A percentile compares a stretch with the other conserved stretches of the same genome.
phyloP scores from a whole-genome alignment of 345 rosid genomes.

The Brassica rapa region DNA sequence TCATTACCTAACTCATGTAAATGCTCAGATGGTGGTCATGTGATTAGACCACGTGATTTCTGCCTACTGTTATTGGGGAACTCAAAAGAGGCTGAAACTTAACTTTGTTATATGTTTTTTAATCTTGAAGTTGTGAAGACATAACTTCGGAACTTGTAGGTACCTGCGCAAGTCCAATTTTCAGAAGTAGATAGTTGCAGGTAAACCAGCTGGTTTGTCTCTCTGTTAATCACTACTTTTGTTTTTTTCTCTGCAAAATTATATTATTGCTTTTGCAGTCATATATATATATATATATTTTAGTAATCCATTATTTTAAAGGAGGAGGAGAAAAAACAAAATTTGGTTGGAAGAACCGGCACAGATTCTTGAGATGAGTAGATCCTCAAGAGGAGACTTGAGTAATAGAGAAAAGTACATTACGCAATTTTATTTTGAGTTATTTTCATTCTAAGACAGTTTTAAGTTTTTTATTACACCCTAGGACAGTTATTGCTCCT shows the following conservation, averaged over 20 bases:
- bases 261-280: not conserved
- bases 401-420: not conserved
- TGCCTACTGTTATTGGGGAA: slow-evolving; percentile 40
- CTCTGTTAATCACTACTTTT: slow-evolving; percentile 17
- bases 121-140: slow-evolving; percentile 1
- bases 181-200: slow-evolving; percentile 30
- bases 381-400: slow-evolving; percentile 13
- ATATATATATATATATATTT: not conserved
- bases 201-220: slow-evolving; percentile 42
- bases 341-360: slow-evolving; percentile 21
- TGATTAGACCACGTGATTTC: slow-evolving; percentile 42
- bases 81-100: slow-evolving; percentile 39
- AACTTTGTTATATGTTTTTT: slow-evolving; percentile 20
- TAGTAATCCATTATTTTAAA: not conserved
- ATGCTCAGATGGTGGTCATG: slow-evolving; percentile 39
- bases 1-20: slow-evolving; percentile 30
- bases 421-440: not conserved
- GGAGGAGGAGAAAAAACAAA: not conserved
- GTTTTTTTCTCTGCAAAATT: not conserved
- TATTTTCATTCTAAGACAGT: too few species aligned
- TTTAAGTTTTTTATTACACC: too few species aligned
- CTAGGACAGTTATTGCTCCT: too few species aligned
- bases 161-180: slow-evolving; percentile 23
- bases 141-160: slow-evolving; percentile 36
- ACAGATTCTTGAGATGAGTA: slow-evolving; percentile 27